Percentiles rank a stretch among this genome's conserved stretches.
These are phyloP conservation scores for Leccinum insigne DNA, from an alignment of 1,284 basidiomycete species.

Conservation along the genomic window DNA sequence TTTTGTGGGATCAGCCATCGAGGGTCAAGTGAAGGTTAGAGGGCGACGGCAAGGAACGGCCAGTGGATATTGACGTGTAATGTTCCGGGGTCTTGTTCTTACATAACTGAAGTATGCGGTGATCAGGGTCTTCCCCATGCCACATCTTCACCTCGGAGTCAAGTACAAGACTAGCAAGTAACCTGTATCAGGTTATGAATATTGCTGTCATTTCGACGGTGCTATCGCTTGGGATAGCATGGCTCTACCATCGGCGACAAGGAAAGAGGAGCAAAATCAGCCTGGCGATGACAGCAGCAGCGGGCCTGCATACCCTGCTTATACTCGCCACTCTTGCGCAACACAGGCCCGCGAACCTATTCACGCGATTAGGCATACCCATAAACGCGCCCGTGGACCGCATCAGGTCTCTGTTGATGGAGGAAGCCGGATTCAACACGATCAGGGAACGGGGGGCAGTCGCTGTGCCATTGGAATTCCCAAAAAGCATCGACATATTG, in stretches of 20 bases:
- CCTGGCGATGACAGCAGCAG: conserved; percentile 25
- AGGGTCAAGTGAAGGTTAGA: conserved; percentile 4
- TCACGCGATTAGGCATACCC: conserved; percentile 52
- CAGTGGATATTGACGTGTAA: conserved; percentile 18
- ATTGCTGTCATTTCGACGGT: conserved; percentile 15
- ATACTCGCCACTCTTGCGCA: conserved; percentile 50
- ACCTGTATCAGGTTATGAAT: conserved; percentile 6
- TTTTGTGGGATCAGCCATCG: conserved; percentile 73
- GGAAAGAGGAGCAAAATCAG: neutral
- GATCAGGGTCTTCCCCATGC: conserved; percentile 15
- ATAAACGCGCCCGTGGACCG: conserved; percentile 52
- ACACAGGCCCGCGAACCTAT: conserved; percentile 61
- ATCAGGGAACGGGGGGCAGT: conserved; percentile 8
- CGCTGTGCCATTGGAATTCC: conserved; percentile 34
- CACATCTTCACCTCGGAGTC: neutral
- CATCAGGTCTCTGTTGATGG: conserved; percentile 48
- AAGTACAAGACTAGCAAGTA: neutral
- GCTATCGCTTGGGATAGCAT: conserved; percentile 21
- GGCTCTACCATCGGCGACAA: conserved; percentile 17
- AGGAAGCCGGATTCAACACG: conserved; percentile 21
- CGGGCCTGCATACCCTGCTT: conserved; percentile 58
- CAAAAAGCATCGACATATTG: conserved; percentile 50
- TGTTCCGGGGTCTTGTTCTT: conserved; percentile 15
- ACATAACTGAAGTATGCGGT: neutral
- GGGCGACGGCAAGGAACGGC: conserved; percentile 4